These are phyloP conservation scores for Tricholoma terreum DNA, from an alignment of 768 basidiomycete genomes.

Conservation along the genomic window DNA sequence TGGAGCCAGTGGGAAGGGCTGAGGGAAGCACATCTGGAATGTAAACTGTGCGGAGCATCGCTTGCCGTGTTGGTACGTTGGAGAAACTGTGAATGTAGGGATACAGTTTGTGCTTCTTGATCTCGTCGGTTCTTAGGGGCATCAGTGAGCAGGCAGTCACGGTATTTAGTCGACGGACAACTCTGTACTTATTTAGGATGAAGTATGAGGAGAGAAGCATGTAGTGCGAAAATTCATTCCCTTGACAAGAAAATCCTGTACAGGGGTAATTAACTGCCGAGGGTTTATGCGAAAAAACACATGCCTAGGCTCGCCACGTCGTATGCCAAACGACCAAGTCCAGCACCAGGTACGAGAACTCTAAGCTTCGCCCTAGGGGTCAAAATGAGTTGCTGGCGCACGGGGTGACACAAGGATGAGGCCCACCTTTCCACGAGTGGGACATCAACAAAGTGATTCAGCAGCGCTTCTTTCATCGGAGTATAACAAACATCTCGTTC, in stretches of 20 bases:
- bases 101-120: slow-evolving; percentile 73
- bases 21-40: slow-evolving; percentile 87
- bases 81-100: slow-evolving; percentile 94
- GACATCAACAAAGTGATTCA: slow-evolving; percentile 58
- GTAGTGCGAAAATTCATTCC: slow-evolving; percentile 94
- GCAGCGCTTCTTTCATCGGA: slow-evolving; percentile 76
- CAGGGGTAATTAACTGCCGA: background rate
- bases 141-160: background rate
- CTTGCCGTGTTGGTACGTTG: slow-evolving; percentile 57
- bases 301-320: slow-evolving; percentile 81
- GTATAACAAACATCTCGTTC: slow-evolving; percentile 81
- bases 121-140: slow-evolving; percentile 52
- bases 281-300: slow-evolving; percentile 10
- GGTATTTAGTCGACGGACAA: background rate
- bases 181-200: slow-evolving; percentile 75
- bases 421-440: slow-evolving; percentile 52
- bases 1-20: slow-evolving; percentile 56
- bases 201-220: slow-evolving; percentile 91
- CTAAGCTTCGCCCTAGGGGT: slow-evolving; percentile 49
- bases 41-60: slow-evolving; percentile 62
- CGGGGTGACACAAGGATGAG: background rate
- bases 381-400: background rate
- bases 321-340: slow-evolving; percentile 83
- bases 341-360: slow-evolving; percentile 89
- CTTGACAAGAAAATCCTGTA: slow-evolving; percentile 85